Percentiles rank a stretch among this genome's conserved stretches.
Conservation (phyloP, 768 basidiomycete species). For the Boletus rubropictus region DNA sequence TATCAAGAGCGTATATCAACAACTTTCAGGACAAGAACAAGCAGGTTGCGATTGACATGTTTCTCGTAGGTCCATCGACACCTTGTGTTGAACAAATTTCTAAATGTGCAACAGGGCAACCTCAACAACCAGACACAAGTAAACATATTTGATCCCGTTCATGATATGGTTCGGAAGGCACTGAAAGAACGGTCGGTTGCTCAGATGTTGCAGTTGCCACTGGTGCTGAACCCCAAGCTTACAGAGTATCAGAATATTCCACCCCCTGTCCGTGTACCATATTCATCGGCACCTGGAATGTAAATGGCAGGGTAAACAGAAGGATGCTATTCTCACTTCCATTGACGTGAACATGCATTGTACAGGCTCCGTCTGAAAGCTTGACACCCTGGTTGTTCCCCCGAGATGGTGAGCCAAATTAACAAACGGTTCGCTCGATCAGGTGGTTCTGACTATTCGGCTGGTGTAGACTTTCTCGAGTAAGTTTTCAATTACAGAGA, state of each 20-base stretch:
- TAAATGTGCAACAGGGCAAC: conserved; percentile 67
- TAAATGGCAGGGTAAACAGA: conserved; percentile 75
- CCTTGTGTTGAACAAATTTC: neutral
- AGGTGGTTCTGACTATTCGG: neutral
- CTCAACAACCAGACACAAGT: conserved; percentile 83
- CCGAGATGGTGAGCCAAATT: conserved; percentile 51
- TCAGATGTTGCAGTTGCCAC: neutral
- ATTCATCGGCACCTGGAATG: conserved; percentile 92
- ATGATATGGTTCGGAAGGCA: conserved; percentile 74
- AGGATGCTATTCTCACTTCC: neutral
- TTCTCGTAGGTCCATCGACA: conserved; percentile 56
- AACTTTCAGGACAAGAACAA: conserved; percentile 96
- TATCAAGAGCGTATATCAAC: conserved; percentile 93
- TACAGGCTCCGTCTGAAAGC: conserved; percentile 71
- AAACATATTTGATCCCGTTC: conserved; percentile 89
- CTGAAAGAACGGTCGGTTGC: conserved; percentile 58
- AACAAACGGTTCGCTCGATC: neutral
- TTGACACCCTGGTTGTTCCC: conserved; percentile 91
- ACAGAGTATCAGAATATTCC: conserved; percentile 79
- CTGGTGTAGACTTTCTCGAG: conserved; percentile 15
- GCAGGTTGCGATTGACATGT: conserved; percentile 91
- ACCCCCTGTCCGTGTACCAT: conserved; percentile 63
- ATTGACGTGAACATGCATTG: conserved; percentile 6
- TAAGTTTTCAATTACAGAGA: conserved; percentile 5
- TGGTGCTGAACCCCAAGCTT: conserved; percentile 2